These are phyloP conservation scores for Termitomyces sp. DNA, from an alignment of 768 basidiomycete genomes.

Conservation along the genomic window DNA sequence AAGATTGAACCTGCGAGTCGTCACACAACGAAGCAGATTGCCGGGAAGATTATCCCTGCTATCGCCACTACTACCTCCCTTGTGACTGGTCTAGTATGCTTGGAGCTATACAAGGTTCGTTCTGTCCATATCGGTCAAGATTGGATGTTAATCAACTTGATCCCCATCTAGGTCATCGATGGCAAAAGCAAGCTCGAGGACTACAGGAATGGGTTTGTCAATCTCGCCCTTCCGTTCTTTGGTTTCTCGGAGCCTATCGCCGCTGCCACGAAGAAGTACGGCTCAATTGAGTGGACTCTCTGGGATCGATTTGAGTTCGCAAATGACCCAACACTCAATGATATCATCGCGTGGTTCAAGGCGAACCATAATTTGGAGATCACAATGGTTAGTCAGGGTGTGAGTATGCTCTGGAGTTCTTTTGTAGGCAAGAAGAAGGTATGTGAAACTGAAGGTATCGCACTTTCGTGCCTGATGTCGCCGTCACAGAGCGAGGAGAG, in stretches of 20 bases:
- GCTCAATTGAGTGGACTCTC: conserved; percentile 88
- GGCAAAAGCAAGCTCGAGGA: conserved; percentile 90
- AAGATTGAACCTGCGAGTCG: conserved; percentile 82
- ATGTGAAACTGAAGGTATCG: conserved; percentile 14
- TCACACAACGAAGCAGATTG: conserved; percentile 95
- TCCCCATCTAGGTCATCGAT: conserved; percentile 79
- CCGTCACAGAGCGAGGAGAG: conserved; percentile 75
- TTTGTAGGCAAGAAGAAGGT: conserved; percentile 96
- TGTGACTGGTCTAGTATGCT: conserved; percentile 91
- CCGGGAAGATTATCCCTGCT: conserved; percentile 98
- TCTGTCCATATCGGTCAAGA: background rate
- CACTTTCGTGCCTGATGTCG: background rate
- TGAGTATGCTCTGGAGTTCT: conserved; percentile 97
- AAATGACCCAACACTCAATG: conserved; percentile 83
- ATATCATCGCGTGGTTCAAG: conserved; percentile 84
- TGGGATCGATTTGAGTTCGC: conserved; percentile 97
- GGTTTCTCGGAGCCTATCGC: conserved; percentile 98
- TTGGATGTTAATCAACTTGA: conserved; percentile 2
- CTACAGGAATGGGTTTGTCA: conserved; percentile 99
- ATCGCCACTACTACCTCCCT: conserved; percentile 98
- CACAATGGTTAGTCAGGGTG: conserved; percentile 95
- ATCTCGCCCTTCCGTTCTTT: conserved; percentile 97
- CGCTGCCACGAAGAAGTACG: conserved; percentile 87
- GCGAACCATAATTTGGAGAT: conserved; percentile 82
- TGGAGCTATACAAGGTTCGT: conserved; percentile 92